Base-by-base conservation (phyloP, 2,329 filamentous ascomycete species). In the Fusarium luffae region DNA sequence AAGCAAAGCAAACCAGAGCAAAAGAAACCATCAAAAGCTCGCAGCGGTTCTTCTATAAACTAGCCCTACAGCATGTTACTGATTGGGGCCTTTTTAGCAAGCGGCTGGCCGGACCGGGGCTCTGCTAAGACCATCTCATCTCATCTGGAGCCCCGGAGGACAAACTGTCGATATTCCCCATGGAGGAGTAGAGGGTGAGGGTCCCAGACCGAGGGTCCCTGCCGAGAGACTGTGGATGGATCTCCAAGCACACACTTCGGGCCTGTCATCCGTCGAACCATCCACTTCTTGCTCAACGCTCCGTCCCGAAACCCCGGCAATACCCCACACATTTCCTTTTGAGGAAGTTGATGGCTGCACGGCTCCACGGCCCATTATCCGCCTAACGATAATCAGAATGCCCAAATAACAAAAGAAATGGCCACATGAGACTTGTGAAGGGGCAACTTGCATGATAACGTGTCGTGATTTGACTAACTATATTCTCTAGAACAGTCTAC, bases 301-400 rank as follows among this genome's bases (percentile, higher is more conserved):
- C 73, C 73, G 73, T 71, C 73, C 73, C 73, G 73, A 75, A 74
- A 71, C 69, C 68, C 73, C 73, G 73, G 68, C 56, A 57, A 48
- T 55, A 61, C 71, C 68, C 73, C 69, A 74, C 66, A 73, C 54
- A 23, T 66, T 71, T 42, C 68, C 65, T 34, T 44, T 71, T 70
- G 41, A 14, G 52, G 63, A 23, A 66, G 42, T 50, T 59, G 55
- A 69, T 66, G 71, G 60, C 42, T 67, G 58, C 50, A 66, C 72
- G 72, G 72, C 68, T 71, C 41, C 52, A 21, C 72, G 72, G 72
- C 57, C 72, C 72, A 73, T 51, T 43, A 59, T 19, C 68, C 47
- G 54, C 49, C 54, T 34, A 44, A 44, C 41, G 40, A 52, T 30
- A 63, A 60, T 48, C 51, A 52, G 42, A 56, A 42, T 19, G 19